Base-by-base conservation (phyloP, 768 basidiomycete genomes). In the Neoboletus subvelutipes region DNA sequence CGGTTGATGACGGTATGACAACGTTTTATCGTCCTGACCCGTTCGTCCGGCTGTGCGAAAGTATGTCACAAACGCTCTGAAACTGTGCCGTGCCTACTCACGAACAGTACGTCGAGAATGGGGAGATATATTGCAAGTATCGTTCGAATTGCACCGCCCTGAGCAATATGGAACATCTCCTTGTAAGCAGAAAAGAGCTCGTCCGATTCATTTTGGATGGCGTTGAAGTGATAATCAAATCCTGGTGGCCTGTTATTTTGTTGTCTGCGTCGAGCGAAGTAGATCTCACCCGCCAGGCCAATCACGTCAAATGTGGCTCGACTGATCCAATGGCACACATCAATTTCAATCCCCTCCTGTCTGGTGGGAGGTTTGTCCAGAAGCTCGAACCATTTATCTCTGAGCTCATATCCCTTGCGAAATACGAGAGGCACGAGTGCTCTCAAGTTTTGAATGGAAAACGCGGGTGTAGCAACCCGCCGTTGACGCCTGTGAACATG, bases 301-400 rank as follows among this genome's bases (percentile, higher is more conserved):
- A 97, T 93, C 43, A 95, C 86, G 69, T 96, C 94, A 65, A 97
- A 90, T 0, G 93, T 93, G 10, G 87, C 86, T 42, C 92, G 80
- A 60, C 86, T 88, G 34, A 94, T 72, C 88, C 89, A 95, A 61
- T 82, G 84, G 66, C 83, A 86, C 8, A 94, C 83, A 64, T 97
- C 91, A 26, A 97, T 67, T 64, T 64, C 78, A 57, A 68, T 64
- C 8, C 65, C 71, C 56, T 60, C 39, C 2, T 53, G 50, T 12
- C 29, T 18, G 26, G 52, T 28, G 31, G 54, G 42, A 41, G 58
- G 74, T 60, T 47, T 55, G 55, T 64, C 59, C 47, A 83, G 69
- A 64, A 87, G 75, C 28, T 76, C 72, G 59, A 74, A 64, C 89
- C 87, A 91, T 59, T 76, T 82, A 52, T 85, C 76, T 57, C 76